These are phyloP conservation scores for Colletotrichum incanum DNA, from an alignment of 2,329 filamentous ascomycete genomes.

Conservation along the genomic window DNA sequence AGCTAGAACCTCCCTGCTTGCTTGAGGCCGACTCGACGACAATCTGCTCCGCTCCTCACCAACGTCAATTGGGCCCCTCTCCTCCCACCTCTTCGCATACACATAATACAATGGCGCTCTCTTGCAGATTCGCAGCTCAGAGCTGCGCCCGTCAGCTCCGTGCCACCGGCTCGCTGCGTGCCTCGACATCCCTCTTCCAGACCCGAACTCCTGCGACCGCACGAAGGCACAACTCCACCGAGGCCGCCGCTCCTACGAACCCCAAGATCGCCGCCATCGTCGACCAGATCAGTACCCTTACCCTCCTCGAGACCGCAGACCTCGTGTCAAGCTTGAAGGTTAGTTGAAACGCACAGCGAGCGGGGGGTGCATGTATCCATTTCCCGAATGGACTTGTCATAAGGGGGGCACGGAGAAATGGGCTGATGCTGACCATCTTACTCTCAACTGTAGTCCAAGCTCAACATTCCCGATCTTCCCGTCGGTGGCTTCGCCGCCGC, in stretches of 20 bases:
- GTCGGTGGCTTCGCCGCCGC: slow-evolving; percentile 89
- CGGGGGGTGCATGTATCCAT: neutral
- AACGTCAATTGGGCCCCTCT: slow-evolving; percentile 31
- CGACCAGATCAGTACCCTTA: slow-evolving; percentile 99
- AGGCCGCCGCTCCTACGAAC: slow-evolving; percentile 75
- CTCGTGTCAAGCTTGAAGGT: slow-evolving; percentile 97
- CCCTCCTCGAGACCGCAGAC: slow-evolving; percentile 96
- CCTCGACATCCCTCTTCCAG: slow-evolving; percentile 62
- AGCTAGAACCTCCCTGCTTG: slow-evolving; percentile 41
- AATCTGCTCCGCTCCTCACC: slow-evolving; percentile 24
- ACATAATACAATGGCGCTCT: slow-evolving; percentile 69
- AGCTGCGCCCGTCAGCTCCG: slow-evolving; percentile 76
- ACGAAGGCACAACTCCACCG: slow-evolving; percentile 91
- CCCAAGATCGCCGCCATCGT: slow-evolving; percentile 97
- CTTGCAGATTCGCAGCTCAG: slow-evolving; percentile 75
- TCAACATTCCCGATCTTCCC: slow-evolving; percentile 98
- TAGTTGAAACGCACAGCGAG: slow-evolving; percentile 45
- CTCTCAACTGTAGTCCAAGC: slow-evolving; percentile 76
- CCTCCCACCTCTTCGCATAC: slow-evolving; percentile 23
- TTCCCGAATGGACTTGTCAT: slow-evolving; percentile 7
- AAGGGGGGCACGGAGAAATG: slow-evolving; percentile 16
- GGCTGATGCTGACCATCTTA: slow-evolving; percentile 26
- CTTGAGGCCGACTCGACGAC: slow-evolving; percentile 41
- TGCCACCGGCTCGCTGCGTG: slow-evolving; percentile 62
- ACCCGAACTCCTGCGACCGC: slow-evolving; percentile 64